Base-by-base conservation (phyloP, 352 stramenopile genomes). In the Phytophthora constricta region DNA sequence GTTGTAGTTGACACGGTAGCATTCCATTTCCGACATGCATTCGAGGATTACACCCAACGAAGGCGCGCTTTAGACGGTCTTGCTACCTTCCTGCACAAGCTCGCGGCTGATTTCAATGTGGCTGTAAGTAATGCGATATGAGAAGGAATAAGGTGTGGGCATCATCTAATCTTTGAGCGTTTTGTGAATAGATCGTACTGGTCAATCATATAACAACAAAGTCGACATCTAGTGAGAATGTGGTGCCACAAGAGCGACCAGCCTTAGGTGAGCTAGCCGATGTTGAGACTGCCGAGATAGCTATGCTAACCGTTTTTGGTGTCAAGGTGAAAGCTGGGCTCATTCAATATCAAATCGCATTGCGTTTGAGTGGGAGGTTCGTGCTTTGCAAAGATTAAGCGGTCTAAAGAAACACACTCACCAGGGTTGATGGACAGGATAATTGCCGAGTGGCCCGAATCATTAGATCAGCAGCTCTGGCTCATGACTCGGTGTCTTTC, bases 1-100 rank as follows among this genome's bases (percentile, higher is more conserved):
- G 26, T 99, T 9, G 79, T 98, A 3, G 59, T 99, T n/a, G 96
- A 99, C 60, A 97, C 85, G 22, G 76, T 98, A 19, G 92, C 96
- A 14, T 99, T 98, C 79, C 96, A 98, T 70, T 98, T 97, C 74
- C 83, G 96, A 10, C 89, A 97, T 46, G 86, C 79, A 0, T 94
- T 91, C 49, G 83, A 94, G 53, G 76, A 96, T 39, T 95, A 86
- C 50, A 52, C 60, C 1, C 76, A 89, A 61, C 81, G 93, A 17
- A 62, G 79, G 11, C 74, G 87, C 23, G 70, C 80, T 11, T 69
- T 98, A n/a, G 86, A 90, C n/a, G 69, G 72, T 23, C 70, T 97
- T 46, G 86, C 92, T 37, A 65, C 54, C 1, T 80, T 90, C 47
- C 68, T 99, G 28, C 80, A 92, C 45, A 64, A 71, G 13, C 45